Percentiles rank a stretch among this genome's conserved stretches.
phyloP scores from a whole-genome alignment of 805 yeast genomes.

The Starmerella sp. region DNA sequence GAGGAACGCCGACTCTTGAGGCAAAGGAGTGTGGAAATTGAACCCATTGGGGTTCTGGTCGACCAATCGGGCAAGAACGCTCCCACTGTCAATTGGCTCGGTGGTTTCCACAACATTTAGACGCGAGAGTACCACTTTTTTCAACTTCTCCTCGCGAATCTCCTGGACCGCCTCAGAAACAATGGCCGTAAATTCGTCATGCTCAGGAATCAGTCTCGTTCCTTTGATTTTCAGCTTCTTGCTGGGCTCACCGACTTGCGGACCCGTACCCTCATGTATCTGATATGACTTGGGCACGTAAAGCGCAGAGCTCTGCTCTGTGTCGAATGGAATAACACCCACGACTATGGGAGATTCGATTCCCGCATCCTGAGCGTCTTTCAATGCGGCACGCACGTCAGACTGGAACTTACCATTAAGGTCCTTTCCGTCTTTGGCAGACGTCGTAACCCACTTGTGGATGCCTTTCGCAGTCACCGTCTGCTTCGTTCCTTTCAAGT shows the following conservation, averaged over 20 bases:
- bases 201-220: neutral
- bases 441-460: conserved; percentile 5
- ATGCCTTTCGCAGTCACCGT: conserved; percentile 6
- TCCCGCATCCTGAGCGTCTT: conserved; percentile 7
- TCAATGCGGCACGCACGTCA: neutral
- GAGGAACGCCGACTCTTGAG: conserved; percentile 2
- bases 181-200: conserved; percentile 7
- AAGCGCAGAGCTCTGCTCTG: conserved; percentile 4
- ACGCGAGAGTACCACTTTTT: conserved; percentile 16
- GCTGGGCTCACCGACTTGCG: neutral
- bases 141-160: conserved; percentile 1
- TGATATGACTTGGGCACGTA: conserved; percentile 9
- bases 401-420: conserved; percentile 6
- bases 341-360: conserved; percentile 12
- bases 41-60: conserved; percentile 10
- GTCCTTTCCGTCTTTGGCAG: conserved; percentile 12
- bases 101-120: conserved; percentile 1
- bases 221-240: neutral
- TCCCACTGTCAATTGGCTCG: neutral
- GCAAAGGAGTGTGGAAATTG: conserved; percentile 15
- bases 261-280: neutral
- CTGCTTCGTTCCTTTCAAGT: neutral
- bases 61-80: conserved; percentile 1
- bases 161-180: conserved; percentile 9
- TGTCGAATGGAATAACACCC: conserved; percentile 17